These are phyloP conservation scores for Podospora appendiculata DNA, from an alignment of 495 filamentous ascomycete genomes.

Conservation along the genomic window DNA sequence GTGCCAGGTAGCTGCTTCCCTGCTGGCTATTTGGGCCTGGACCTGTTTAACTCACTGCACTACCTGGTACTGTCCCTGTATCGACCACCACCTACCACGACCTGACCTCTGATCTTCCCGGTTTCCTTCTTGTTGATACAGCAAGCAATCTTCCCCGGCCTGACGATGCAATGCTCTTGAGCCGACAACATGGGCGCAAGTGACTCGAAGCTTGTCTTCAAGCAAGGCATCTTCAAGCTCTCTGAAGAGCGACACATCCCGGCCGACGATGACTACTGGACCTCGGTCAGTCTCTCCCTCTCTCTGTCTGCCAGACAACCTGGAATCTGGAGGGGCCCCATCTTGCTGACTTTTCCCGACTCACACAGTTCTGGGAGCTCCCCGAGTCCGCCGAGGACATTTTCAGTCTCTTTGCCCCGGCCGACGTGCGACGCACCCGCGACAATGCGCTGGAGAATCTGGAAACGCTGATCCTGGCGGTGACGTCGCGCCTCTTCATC, in stretches of 20 bases:
- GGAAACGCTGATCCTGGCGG: constrained; percentile 78
- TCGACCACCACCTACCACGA: no score
- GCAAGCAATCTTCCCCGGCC: not conserved
- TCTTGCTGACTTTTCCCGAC: not conserved
- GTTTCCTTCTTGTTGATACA: not conserved
- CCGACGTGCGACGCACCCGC: constrained; percentile 85
- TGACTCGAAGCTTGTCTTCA: constrained; percentile 98
- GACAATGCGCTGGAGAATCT: constrained; percentile 83
- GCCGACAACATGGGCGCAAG: constrained; percentile 76
- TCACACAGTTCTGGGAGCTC: constrained; percentile 85
- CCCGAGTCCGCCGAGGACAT: constrained; percentile 94
- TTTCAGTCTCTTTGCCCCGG: constrained; percentile 90
- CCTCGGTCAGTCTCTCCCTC: constrained; percentile 54
- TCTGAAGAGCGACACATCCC: constrained; percentile 86
- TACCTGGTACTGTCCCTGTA: no score
- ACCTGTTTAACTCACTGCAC: no score
- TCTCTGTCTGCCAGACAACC: no score
- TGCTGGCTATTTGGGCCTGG: no score
- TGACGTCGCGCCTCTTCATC: constrained; percentile 70
- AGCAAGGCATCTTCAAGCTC: constrained; percentile 95
- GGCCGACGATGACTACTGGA: constrained; percentile 87
- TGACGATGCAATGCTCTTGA: constrained; percentile 15
- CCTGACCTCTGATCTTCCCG: no score
- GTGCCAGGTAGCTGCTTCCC: not conserved
- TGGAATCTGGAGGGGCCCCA: no score